phyloP scores from a whole-genome alignment of 2,329 filamentous ascomycete genomes.

The Aspergillus hortae region DNA sequence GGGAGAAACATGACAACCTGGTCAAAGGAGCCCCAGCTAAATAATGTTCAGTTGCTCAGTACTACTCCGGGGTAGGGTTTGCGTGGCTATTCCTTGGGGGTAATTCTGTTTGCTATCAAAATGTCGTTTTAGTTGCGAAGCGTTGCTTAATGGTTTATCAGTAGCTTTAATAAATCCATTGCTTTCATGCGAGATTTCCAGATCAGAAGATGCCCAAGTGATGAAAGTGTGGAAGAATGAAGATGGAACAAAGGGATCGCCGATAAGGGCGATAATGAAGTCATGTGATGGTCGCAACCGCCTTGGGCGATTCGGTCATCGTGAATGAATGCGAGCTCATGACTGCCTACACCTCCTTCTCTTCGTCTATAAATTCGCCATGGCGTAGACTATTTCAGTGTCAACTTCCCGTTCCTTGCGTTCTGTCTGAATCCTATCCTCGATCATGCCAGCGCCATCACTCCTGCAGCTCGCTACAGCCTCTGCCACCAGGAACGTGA shows the following conservation, averaged over 20 bases:
- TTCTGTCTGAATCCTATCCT: conserved; percentile 11
- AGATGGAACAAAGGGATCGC: too few species aligned
- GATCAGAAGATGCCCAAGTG: background rate
- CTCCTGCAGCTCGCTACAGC: conserved; percentile 33
- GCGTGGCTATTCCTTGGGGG: too few species aligned
- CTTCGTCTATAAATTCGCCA: conserved; percentile 2
- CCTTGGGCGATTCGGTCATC: background rate
- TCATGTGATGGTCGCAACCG: conserved; percentile 20
- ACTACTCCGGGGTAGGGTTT: too few species aligned
- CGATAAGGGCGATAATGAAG: conserved; percentile 6
- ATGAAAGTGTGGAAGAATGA: background rate
- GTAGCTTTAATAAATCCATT: background rate
- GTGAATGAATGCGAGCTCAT: background rate
- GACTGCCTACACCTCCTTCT: conserved; percentile 2
- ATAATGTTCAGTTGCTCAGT: too few species aligned
- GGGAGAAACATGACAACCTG: background rate
- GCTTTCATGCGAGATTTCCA: background rate
- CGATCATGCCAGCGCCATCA: conserved; percentile 32
- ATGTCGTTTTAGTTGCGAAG: too few species aligned
- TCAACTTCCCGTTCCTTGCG: conserved; percentile 14
- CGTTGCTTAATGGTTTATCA: too few species aligned
- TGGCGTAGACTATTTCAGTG: conserved; percentile 11
- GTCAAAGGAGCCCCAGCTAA: background rate
- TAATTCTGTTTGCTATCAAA: background rate
- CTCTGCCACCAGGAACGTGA: conserved; percentile 36